Percentiles rank a stretch among this genome's conserved stretches.
These are phyloP conservation scores for Aspergillus fijiensis DNA, from an alignment of 2,329 filamentous ascomycete species.

Conservation along the genomic window DNA sequence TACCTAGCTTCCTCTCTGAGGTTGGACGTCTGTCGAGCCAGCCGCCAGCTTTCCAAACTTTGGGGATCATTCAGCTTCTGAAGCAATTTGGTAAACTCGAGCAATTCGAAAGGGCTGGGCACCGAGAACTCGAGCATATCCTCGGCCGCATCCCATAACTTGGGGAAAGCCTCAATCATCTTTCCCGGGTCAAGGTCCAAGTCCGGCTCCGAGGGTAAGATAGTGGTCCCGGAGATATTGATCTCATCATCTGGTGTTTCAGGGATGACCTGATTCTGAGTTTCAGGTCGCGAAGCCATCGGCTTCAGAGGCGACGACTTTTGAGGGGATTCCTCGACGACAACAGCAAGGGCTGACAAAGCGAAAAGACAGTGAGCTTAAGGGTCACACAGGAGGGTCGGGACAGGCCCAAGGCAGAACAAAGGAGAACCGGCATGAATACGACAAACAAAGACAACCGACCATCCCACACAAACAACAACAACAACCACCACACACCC, in stretches of 20 bases:
- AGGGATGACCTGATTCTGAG: slow-evolving; percentile 16
- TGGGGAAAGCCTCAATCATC: slow-evolving; percentile 42
- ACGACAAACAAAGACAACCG: background rate
- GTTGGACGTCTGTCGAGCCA: slow-evolving; percentile 26
- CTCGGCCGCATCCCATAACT: slow-evolving; percentile 35
- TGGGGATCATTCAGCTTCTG: slow-evolving; percentile 31
- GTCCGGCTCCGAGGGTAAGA: slow-evolving; percentile 31
- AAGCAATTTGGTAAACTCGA: slow-evolving; percentile 29
- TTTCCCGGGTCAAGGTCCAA: slow-evolving; percentile 34
- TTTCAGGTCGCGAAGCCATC: slow-evolving; percentile 7
- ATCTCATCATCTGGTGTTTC: slow-evolving; percentile 30
- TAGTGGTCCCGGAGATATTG: slow-evolving; percentile 39
- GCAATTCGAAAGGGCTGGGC: slow-evolving; percentile 26
- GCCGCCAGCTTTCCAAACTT: slow-evolving; percentile 29
- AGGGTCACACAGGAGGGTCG: background rate
- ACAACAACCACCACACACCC: background rate
- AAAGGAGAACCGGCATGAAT: background rate
- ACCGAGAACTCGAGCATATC: slow-evolving; percentile 40
- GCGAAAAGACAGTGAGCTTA: background rate
- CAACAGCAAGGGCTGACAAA: slow-evolving; percentile 17
- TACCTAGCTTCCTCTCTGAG: slow-evolving; percentile 26
- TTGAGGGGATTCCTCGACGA: slow-evolving; percentile 22
- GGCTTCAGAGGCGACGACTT: slow-evolving; percentile 10
- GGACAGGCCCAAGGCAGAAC: background rate
- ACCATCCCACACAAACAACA: background rate